Evolutionary conservation across 2,329 filamentous ascomycete genomes (phyloP).

Genomic region (Exutisphaerella laricina): DNA sequence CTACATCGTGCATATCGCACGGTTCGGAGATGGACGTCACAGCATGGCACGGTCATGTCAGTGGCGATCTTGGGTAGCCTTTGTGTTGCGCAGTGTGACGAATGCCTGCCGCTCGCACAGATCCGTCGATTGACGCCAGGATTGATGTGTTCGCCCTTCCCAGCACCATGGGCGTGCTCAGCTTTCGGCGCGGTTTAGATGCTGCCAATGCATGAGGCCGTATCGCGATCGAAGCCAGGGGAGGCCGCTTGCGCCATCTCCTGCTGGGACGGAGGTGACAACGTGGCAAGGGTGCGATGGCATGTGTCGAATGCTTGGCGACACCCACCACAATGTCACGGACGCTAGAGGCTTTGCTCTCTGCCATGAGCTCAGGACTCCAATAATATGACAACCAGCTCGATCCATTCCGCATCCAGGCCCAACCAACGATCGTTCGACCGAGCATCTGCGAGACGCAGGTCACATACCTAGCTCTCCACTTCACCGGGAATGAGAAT

Average conservation of each 20-base stretch:
- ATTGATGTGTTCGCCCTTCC: constrained; percentile 13
- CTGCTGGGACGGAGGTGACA: constrained; percentile 6
- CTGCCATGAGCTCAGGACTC: constrained; percentile 7
- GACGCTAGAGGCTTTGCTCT: constrained; percentile 4
- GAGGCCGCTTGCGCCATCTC: constrained; percentile 14
- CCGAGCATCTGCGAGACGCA: constrained; percentile 25
- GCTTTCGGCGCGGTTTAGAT: constrained; percentile 8
- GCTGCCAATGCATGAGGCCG: constrained; percentile 18
- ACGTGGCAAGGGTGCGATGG: constrained; percentile 14
- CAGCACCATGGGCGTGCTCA: constrained; percentile 14
- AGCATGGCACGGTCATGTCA: constrained; percentile 10
- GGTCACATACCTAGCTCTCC: constrained; percentile 18
- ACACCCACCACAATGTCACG: constrained; percentile 11
- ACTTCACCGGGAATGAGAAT: constrained; percentile 19
- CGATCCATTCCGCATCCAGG: constrained; percentile 15
- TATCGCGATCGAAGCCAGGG: constrained; percentile 9
- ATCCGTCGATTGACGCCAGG: constrained; percentile 17
- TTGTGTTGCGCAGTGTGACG: constrained; percentile 16
- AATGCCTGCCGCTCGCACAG: constrained; percentile 7
- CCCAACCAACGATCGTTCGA: constrained; percentile 20
- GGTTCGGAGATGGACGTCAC: constrained; percentile 8
- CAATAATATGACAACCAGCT: constrained; percentile 10
- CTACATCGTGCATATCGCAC: constrained; percentile 5
- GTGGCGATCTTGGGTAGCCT: constrained; percentile 11
- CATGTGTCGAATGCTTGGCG: constrained; percentile 3